Evolutionary conservation across 2,329 filamentous ascomycete genomes (phyloP), one percentile per base, ranked within the genome.

Genomic region (Aquanectria penicillioides): DNA sequence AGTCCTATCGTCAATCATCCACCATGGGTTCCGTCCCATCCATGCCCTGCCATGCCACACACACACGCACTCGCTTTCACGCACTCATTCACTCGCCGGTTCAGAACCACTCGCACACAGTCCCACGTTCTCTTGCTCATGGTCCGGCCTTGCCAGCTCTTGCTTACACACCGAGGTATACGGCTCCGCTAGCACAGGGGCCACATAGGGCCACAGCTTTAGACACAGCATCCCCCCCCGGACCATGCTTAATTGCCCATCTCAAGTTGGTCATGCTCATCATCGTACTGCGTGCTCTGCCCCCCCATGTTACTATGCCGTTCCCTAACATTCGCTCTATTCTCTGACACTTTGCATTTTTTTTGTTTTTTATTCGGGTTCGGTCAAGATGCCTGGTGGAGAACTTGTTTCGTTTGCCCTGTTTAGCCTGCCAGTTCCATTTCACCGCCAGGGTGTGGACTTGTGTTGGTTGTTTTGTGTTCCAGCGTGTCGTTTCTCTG

Each of bases 111-210:
- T 23, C 28, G 7, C 50, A 41, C 44, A 49, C 49, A 18, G 37
- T 18, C 26, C 28, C 33, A 50, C 44, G 29, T 28, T 31, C 23
- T 29, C 20, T 25, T 34, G 23, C 13, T 28, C 33, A 26, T 36
- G 23, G 17, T 50, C 49, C 29, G 38, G 34, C 48, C 41, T 28
- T 22, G 46, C 38, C 34, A 23, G 37, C n/a, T n/a, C n/a, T 31
- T 50, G 46, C 38, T 57, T 57, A 51, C 54, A 51, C 54, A 51
- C 47, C 23, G 46, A 57, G 12, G 41, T 17, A 52, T 48, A 23
- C 23, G n/a, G 23, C 44, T 48, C 18, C 47, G n/a, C 47, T 46
- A 40, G 36, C 36, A 28, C 22, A 31, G 50, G 46, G 44, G n/a
- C 48, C 25, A 40, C 43, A 46, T 29, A n/a, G 28, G 38, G 15